Conservation (phyloP, 2,329 filamentous ascomycete species). For the Fusarium verticillioides region DNA sequence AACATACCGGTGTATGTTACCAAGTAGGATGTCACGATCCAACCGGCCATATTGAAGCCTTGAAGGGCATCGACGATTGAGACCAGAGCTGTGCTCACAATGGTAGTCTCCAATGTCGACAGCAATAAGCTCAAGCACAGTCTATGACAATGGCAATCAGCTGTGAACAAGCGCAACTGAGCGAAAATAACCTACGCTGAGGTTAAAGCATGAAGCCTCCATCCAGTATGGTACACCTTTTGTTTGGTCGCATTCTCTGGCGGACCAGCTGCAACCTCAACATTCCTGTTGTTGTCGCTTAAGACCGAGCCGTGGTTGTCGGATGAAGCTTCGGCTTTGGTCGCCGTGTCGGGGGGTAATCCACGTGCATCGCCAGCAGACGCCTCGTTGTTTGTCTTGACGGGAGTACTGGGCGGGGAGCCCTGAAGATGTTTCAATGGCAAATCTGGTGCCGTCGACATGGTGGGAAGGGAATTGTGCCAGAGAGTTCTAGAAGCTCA, state of each 20-base stretch:
- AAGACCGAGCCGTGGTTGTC: no score
- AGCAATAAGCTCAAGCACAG: slow-evolving; percentile 46
- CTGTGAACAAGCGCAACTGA: neutral
- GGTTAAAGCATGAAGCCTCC: slow-evolving; percentile 1
- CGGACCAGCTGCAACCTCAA: neutral
- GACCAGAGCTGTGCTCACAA: slow-evolving; percentile 62
- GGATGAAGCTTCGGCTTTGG: neutral
- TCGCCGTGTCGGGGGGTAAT: neutral
- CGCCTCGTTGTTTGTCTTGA: neutral
- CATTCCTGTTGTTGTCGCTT: neutral
- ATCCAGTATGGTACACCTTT: slow-evolving; percentile 5
- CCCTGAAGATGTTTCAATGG: neutral
- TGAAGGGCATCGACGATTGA: slow-evolving; percentile 55
- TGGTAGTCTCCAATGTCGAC: slow-evolving; percentile 60
- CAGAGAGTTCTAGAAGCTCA: neutral
- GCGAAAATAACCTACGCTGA: neutral
- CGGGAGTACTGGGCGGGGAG: neutral
- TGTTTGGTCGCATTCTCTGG: neutral
- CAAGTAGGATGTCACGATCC: slow-evolving; percentile 62
- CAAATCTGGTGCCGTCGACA: neutral
- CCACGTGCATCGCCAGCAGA: neutral
- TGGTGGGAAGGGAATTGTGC: neutral
- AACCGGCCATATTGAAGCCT: slow-evolving; percentile 51
- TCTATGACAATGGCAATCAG: neutral
- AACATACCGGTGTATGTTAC: slow-evolving; percentile 58